Evolutionary conservation across 345 rosid species (phyloP), one percentile per base, ranked within the genome.

Genomic region (Salix udensis): DNA sequence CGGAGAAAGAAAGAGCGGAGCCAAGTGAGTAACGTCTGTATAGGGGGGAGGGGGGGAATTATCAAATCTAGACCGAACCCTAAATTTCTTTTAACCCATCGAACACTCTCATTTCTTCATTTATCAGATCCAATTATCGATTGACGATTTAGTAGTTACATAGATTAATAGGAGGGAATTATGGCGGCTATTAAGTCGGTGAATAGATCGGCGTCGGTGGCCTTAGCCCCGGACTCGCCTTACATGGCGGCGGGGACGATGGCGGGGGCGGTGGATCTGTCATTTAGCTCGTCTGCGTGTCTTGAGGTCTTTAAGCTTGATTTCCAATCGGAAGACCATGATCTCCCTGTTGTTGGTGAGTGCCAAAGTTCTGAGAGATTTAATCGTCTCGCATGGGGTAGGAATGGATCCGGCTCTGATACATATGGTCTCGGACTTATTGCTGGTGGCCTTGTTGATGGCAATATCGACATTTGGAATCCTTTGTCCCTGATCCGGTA

Each of bases 231-330:
- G 83, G 98, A 94, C 34, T 91, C 93, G 62, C 97, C 95, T 6
- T 96, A 96, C 88, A 85, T 96, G 93, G 99, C 99, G 16, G 97
- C 99, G 34, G 99, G 99, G 7, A 96, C 99, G 76, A 92, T 94
- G 99, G 99, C 98, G 7, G 98, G 97, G 42, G 99, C 98, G 19
- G 97, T 96, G 81, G 99, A 96, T 89, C 89, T 86, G 67, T 94
- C 97, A 15, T 96, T 96, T 80, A 96, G 98, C 75, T 94, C 98
- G 13, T 89, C 97, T 24, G 97, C 97, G 24, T 88, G 81, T 72
- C 91, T 96, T 74, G 99, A 96, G 93, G 94, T 96, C 88, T 96
- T 96, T 81, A 87, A 91, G 88, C 90, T 96, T 55, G 98, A 96
- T 78, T 96, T 96, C 80, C 98, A 94, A 83, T 92, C 96, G 7